phyloP scores from a whole-genome alignment of 73 alveolate species.

The Paramecium tetraurelia region DNA sequence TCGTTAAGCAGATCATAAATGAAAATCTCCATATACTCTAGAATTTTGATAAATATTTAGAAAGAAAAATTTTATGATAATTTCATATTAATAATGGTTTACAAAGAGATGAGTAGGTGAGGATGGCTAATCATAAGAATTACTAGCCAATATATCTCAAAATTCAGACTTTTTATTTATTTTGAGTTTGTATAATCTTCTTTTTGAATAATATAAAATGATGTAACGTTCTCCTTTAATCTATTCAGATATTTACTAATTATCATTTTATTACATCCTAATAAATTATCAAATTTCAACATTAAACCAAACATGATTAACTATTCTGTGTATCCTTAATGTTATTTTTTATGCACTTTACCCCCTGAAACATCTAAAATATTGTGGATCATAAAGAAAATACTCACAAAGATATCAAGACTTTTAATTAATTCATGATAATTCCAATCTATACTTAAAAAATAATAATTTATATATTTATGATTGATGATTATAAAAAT shows the following conservation, averaged over 20 bases:
- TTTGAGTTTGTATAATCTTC: not conserved
- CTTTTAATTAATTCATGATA: too few species aligned
- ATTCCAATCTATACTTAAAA: too few species aligned
- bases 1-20: not conserved
- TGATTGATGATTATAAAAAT: too few species aligned
- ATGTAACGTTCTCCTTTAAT: not conserved
- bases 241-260: not conserved
- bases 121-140: not conserved
- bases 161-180: not conserved
- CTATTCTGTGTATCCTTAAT: too few species aligned
- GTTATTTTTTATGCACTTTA: too few species aligned
- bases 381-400: too few species aligned
- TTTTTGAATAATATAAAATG: not conserved
- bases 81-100: not conserved
- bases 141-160: not conserved
- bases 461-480: too few species aligned
- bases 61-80: not conserved
- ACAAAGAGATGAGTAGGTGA: not conserved
- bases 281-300: not conserved
- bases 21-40: not conserved
- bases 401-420: too few species aligned
- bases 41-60: slow-evolving; percentile 22
- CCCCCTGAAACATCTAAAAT: too few species aligned
- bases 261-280: not conserved
- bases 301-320: too few species aligned